A percentile compares a stretch with the other conserved stretches of the same genome.
These are phyloP conservation scores for Pilatotrama ljubarskyi DNA, from an alignment of 768 basidiomycete species.

Conservation along the genomic window DNA sequence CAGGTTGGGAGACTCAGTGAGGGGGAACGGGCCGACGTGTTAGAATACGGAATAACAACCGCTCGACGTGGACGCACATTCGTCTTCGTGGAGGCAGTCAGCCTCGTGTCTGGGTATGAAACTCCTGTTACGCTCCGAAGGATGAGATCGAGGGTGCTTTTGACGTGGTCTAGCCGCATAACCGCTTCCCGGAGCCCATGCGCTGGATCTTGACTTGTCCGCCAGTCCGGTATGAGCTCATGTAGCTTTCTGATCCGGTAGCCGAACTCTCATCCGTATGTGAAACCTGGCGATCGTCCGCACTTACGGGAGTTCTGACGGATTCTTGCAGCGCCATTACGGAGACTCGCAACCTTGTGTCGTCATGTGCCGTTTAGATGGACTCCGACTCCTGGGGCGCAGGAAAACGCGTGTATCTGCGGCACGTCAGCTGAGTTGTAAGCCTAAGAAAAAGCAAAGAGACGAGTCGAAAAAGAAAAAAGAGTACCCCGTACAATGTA, in stretches of 20 bases:
- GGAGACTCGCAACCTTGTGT: neutral
- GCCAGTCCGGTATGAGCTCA: neutral
- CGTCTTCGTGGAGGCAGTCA: neutral
- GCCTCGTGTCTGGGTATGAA: slow-evolving; percentile 4
- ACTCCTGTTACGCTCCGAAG: neutral
- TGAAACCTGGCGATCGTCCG: slow-evolving; percentile 4
- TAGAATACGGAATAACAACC: neutral
- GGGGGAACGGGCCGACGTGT: neutral
- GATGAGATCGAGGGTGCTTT: neutral
- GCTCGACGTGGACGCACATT: neutral
- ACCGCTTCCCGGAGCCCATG: slow-evolving; percentile 6
- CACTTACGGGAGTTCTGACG: slow-evolving; percentile 15
- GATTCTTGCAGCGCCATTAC: neutral
- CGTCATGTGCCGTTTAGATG: slow-evolving; percentile 1
- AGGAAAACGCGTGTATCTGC: neutral
- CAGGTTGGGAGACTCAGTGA: neutral
- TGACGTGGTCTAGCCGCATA: slow-evolving; percentile 1
- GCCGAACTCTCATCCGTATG: neutral
- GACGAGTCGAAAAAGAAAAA: neutral
- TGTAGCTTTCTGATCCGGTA: neutral
- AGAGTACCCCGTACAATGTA: neutral
- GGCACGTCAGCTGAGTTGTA: slow-evolving; percentile 1
- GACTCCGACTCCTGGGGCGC: neutral
- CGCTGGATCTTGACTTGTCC: neutral
- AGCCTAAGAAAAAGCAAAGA: neutral